Evolutionary conservation across 805 yeast species (phyloP), one percentile per base, ranked within the genome.

Genomic region (Candida mattraensis): DNA sequence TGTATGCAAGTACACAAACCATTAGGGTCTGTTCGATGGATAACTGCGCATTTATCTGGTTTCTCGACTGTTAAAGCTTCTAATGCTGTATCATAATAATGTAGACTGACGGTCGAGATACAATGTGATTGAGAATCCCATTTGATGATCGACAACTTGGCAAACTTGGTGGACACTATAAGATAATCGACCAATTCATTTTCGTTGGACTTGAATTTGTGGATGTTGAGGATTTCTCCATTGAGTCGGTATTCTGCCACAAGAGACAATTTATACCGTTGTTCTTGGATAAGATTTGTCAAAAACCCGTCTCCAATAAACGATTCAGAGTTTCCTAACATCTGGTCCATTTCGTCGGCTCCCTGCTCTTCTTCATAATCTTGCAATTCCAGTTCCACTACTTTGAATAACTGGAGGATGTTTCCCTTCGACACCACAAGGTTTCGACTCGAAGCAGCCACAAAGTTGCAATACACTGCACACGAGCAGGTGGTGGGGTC

Each of bases 71-170:
- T 70, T 8, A 69, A 51, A 21, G 70, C 66, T 26, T 71, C 72
- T 33, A 87, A 66, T 17, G 76, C 76, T 28, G 77, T 74, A 50
- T 91, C 97, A 58, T 89, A 93, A 56, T 75, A 87, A 62, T 93
- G 99, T 33, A 93, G 64, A 33, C 95, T 84, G 1, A 78, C 71
- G 0, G 96, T 86, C 17, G 72, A 66, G n/a, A 91, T 66, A 1
- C 72, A 50, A 45, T 76, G 68, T n/a, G 50, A 54, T 4, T 52
- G 58, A 4, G 60, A 57, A 50, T 87, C 82, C 86, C 95, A 93
- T 37, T 71, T 70, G 18, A 91, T 60, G 12, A 89, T 61, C 0
- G 94, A 84, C 24, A 88, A 51, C 55, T 91, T 91, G 19, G 96
- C 96, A 33, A 65, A 66, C 40, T 78, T 75, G 8, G 94, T 83